These are phyloP conservation scores for Aureobasidium sp. DNA, from an alignment of 2,329 filamentous ascomycete species.

Conservation along the genomic window DNA sequence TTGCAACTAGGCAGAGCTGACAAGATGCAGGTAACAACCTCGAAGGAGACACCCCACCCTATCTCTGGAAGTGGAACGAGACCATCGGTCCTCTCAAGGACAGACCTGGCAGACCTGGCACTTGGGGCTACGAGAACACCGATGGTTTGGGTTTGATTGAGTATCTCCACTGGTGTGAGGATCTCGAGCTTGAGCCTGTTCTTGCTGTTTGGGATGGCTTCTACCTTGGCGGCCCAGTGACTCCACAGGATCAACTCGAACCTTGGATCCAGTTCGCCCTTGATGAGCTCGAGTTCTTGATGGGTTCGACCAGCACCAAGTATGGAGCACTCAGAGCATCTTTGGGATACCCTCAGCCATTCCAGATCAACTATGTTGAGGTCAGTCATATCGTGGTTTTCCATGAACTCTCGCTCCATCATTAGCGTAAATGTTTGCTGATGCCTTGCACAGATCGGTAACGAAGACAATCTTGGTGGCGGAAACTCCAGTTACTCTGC, in stretches of 20 bases:
- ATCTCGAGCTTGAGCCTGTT: slow-evolving; percentile 51
- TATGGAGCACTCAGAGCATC: slow-evolving; percentile 53
- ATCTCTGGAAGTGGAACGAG: slow-evolving; percentile 43
- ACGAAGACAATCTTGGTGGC: slow-evolving; percentile 55
- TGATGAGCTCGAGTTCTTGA: slow-evolving; percentile 57
- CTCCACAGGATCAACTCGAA: slow-evolving; percentile 43
- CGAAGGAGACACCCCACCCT: slow-evolving; percentile 37
- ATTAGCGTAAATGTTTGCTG: background rate
- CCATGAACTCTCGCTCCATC: background rate
- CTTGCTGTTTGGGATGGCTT: slow-evolving; percentile 54
- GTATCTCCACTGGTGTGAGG: slow-evolving; percentile 48
- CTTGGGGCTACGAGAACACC: slow-evolving; percentile 56
- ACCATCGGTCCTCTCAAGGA: slow-evolving; percentile 47
- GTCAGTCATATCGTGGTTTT: background rate
- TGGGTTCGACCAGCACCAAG: slow-evolving; percentile 45
- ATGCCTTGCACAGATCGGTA: slow-evolving; percentile 42
- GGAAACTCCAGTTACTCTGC: slow-evolving; percentile 34
- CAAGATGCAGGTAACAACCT: slow-evolving; percentile 34
- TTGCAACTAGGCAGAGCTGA: background rate
- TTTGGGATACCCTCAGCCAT: slow-evolving; percentile 56
- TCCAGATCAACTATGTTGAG: slow-evolving; percentile 55
- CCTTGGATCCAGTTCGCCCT: slow-evolving; percentile 54
- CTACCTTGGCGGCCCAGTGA: slow-evolving; percentile 45
- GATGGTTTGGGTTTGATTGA: slow-evolving; percentile 57
- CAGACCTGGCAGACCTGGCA: slow-evolving; percentile 47